Evolutionary conservation across 768 basidiomycete species (phyloP), one percentile per base, ranked within the genome.

Genomic region (Auriculariales sp.): DNA sequence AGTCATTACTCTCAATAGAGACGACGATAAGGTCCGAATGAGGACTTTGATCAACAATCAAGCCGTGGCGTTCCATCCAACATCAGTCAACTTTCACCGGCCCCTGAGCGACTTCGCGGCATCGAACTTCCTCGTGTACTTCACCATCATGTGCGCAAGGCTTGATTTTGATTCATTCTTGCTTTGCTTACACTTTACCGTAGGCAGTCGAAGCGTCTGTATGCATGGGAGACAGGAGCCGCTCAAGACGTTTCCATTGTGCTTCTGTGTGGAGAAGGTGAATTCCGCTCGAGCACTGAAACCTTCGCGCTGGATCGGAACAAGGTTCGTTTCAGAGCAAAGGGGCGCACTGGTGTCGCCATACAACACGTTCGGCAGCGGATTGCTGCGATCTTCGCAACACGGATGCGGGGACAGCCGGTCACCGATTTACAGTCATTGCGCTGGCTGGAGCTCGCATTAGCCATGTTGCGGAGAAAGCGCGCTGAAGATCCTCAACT

Each of bases 121-220:
- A n/a, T n/a, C 74, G 12, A 81, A 83, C 53, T 72, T 89, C 63
- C 61, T 94, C 47, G 70, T 73, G 14, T 94, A 91, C 62, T 95
- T 92, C 62, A 93, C 90, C 1, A 69, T 94, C 31, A 93, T 91
- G 88, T 87, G 55, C 53, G 73, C 62, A 24, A 17, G 30, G 17
- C 46, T 47, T 50, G 47, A 6, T 4, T 19, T n/a, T 27, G 24
- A 22, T 19, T 15, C 19, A 52, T 15, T 35, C n/a, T 48, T 48
- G 25, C 22, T 25, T 24, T 54, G 55, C 39, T 57, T 52, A 53
- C 50, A 49, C n/a, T 53, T 53, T 46, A 49, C 28, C 52, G 42
- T 48, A 91, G 91, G 89, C 90, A 91, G 60, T 93, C 92, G 5
- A 95, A 90, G 66, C 90, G 79, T 61, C 65, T 93, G 25, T 94